A percentile compares a stretch with the other conserved stretches of the same genome.
These are phyloP conservation scores for Hippophae rhamnoides DNA, from an alignment of 306 rosid species.

Conservation along the genomic window DNA sequence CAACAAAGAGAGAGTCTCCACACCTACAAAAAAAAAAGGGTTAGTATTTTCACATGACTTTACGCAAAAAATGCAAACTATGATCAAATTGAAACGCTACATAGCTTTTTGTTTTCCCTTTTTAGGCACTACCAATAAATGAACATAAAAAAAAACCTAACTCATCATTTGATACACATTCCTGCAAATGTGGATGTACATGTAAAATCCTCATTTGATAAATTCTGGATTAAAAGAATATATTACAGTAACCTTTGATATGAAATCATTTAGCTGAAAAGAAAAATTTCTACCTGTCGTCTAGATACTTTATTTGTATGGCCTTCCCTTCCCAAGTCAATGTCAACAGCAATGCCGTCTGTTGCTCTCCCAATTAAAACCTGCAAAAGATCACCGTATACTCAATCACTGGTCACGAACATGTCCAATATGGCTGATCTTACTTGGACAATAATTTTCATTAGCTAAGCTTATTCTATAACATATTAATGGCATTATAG, in stretches of 20 bases:
- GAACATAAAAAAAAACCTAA: too few species aligned
- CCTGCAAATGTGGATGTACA: neutral
- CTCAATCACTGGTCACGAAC: conserved; percentile 5
- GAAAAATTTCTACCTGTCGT: conserved; percentile 57
- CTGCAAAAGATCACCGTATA: conserved; percentile 25
- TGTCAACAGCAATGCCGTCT: conserved; percentile 55
- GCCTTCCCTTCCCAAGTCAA: conserved; percentile 85
- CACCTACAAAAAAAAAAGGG: too few species aligned
- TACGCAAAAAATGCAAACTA: too few species aligned
- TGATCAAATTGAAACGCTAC: too few species aligned
- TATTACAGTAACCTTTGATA: neutral
- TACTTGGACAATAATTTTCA: conserved; percentile 11
- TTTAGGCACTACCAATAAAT: too few species aligned
- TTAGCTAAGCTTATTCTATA: too few species aligned
- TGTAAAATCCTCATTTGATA: too few species aligned
- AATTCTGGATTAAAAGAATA: too few species aligned
- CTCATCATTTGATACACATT: too few species aligned
- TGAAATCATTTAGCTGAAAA: neutral
- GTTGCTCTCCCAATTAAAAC: conserved; percentile 89
- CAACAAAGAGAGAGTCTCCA: too few species aligned
- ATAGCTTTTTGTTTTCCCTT: neutral
- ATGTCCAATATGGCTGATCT: conserved; percentile 7
- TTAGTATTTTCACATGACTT: too few species aligned
- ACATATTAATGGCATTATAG: too few species aligned
- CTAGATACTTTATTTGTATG: conserved; percentile 66